Evolutionary conservation across 371 early-diverging fungal species (phyloP).

Genomic region (Mucor mucedo): DNA sequence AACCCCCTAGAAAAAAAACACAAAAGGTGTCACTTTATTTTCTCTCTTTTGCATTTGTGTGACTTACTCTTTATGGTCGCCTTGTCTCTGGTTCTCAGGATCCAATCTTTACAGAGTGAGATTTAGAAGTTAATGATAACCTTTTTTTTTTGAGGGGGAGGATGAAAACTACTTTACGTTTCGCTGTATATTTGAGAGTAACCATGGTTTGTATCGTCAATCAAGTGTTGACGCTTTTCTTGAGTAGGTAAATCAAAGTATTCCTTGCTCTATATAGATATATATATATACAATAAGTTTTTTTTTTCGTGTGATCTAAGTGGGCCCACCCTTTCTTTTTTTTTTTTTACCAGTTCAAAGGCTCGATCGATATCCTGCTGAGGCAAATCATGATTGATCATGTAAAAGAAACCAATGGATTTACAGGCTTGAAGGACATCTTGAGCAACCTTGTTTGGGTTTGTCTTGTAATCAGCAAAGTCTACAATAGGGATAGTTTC

Average conservation of each 20-base stretch:
- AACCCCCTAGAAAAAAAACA: constrained; percentile 49
- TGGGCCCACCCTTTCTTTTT: no score
- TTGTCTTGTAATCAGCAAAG: constrained; percentile 23
- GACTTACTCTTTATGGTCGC: constrained; percentile 70
- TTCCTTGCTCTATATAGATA: constrained; percentile 49
- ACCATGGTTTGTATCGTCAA: constrained; percentile 47
- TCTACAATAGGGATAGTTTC: constrained; percentile 32
- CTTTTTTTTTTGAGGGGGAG: background rate
- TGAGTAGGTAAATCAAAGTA: constrained; percentile 53
- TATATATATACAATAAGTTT: background rate
- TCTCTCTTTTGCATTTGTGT: background rate
- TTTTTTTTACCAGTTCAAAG: constrained; percentile 46
- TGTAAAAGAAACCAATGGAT: constrained; percentile 69
- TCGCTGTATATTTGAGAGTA: constrained; percentile 47
- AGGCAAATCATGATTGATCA: constrained; percentile 62
- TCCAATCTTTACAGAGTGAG: constrained; percentile 42
- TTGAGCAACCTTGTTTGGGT: constrained; percentile 32
- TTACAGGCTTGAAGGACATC: constrained; percentile 56
- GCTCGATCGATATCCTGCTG: constrained; percentile 54
- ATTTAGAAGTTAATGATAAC: background rate
- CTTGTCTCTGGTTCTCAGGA: constrained; percentile 58
- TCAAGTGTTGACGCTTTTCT: constrained; percentile 41
- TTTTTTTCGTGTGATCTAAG: background rate
- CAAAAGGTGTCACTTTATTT: constrained; percentile 12
- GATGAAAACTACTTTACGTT: constrained; percentile 32